Percentiles rank a stretch among this genome's conserved stretches.
These are phyloP conservation scores for Balansia obtecta DNA, from an alignment of 2,329 filamentous ascomycete genomes.

Conservation along the genomic window DNA sequence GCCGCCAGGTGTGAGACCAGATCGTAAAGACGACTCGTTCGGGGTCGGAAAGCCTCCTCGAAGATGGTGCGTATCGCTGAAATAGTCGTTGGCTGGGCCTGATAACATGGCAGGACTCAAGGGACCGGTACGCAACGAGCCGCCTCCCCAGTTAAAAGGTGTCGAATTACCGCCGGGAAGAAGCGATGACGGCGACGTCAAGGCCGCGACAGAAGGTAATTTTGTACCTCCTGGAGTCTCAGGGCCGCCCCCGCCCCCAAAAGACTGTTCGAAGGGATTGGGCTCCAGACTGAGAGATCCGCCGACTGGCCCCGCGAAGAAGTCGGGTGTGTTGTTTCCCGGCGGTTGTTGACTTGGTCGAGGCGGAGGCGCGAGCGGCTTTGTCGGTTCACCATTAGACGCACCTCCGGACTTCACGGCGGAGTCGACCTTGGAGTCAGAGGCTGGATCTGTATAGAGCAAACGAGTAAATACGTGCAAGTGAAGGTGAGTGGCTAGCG, in stretches of 20 bases:
- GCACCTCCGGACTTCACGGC: slow-evolving; percentile 35
- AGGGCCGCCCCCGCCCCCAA: slow-evolving; percentile 49
- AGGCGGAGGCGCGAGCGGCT: slow-evolving; percentile 59
- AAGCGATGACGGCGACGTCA: slow-evolving; percentile 81
- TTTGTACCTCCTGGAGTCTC: slow-evolving; percentile 78
- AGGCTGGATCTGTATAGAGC: slow-evolving; percentile 24
- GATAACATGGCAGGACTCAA: slow-evolving; percentile 96
- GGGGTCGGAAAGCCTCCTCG: slow-evolving; percentile 83
- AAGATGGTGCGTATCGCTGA: slow-evolving; percentile 65
- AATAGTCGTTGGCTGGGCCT: slow-evolving; percentile 77
- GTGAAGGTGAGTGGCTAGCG: not conserved
- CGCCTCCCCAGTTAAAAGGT: slow-evolving; percentile 66
- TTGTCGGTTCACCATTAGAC: slow-evolving; percentile 45
- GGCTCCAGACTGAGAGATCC: slow-evolving; percentile 64
- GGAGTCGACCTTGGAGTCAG: slow-evolving; percentile 35
- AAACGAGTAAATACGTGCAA: slow-evolving; percentile 11
- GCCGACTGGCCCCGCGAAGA: slow-evolving; percentile 48
- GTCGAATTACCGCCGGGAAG: slow-evolving; percentile 61
- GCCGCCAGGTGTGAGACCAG: slow-evolving; percentile 84
- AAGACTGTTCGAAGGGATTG: slow-evolving; percentile 95
- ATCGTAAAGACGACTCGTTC: slow-evolving; percentile 88
- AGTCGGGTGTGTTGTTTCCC: slow-evolving; percentile 49
- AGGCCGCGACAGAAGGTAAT: slow-evolving; percentile 75
- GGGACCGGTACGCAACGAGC: slow-evolving; percentile 82
- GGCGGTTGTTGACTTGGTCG: slow-evolving; percentile 41